Conservation (phyloP, 345 rosid genomes). For the Eucalyptus coolabah region DNA sequence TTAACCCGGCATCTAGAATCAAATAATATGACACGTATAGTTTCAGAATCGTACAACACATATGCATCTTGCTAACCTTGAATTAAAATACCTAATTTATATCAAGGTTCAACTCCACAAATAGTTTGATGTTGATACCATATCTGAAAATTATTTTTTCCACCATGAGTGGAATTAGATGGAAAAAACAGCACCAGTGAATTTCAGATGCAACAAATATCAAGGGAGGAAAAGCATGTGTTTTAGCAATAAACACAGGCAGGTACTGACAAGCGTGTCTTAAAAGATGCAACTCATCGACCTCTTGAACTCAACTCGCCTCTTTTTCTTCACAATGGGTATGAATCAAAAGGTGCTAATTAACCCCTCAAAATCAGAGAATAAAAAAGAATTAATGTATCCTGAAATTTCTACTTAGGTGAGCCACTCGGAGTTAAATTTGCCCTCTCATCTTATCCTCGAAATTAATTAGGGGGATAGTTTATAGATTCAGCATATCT, state of each 20-base stretch:
- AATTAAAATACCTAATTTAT: background rate
- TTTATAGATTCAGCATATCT: background rate
- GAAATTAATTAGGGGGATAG: background rate
- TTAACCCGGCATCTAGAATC: background rate
- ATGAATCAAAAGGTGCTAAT: no score
- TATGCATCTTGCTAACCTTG: background rate
- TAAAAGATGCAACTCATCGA: no score
- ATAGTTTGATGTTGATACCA: background rate
- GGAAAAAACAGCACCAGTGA: no score
- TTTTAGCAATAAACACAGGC: no score
- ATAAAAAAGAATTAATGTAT: no score
- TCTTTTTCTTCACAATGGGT: no score
- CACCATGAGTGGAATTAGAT: no score
- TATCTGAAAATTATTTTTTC: background rate
- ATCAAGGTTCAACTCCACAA: background rate
- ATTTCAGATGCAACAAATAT: no score
- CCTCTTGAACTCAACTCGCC: no score
- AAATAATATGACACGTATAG: background rate
- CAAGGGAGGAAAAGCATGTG: no score
- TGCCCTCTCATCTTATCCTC: background rate
- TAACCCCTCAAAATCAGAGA: no score
- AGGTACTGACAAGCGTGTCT: no score
- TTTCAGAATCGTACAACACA: background rate
- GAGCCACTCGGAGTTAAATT: background rate
- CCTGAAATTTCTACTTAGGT: background rate